These are phyloP conservation scores for Phyllosticta ampelicida DNA, from an alignment of 2,329 filamentous ascomycete genomes.

Conservation along the genomic window DNA sequence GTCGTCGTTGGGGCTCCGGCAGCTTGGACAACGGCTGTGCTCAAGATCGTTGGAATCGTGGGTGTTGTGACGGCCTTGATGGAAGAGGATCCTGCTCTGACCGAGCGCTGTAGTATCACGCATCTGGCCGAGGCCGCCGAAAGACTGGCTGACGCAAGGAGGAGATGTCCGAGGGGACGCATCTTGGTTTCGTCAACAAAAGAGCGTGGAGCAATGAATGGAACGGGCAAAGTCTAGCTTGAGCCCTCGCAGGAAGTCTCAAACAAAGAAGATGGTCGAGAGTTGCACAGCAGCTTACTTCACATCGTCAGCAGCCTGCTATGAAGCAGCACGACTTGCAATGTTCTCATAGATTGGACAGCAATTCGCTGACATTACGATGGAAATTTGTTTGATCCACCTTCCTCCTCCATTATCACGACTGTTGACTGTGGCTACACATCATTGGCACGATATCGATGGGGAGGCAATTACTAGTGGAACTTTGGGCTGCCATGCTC, in stretches of 20 bases:
- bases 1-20: background rate
- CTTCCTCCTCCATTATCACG: background rate
- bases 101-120: background rate
- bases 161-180: background rate
- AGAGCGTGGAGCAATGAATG: background rate
- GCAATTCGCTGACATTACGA: background rate
- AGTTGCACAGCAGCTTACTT: background rate
- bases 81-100: background rate
- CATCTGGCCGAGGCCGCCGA: background rate
- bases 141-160: background rate
- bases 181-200: background rate
- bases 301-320: background rate
- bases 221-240: background rate
- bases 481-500: background rate
- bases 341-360: background rate
- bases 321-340: background rate
- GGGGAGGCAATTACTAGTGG: background rate
- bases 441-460: background rate
- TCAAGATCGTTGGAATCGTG: background rate
- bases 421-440: background rate
- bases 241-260: background rate
- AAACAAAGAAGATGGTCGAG: background rate
- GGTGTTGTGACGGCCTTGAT: background rate
- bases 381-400: background rate
- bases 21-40: background rate